Conservation (phyloP, 306 rosid genomes). For the Quercus bicolor region DNA sequence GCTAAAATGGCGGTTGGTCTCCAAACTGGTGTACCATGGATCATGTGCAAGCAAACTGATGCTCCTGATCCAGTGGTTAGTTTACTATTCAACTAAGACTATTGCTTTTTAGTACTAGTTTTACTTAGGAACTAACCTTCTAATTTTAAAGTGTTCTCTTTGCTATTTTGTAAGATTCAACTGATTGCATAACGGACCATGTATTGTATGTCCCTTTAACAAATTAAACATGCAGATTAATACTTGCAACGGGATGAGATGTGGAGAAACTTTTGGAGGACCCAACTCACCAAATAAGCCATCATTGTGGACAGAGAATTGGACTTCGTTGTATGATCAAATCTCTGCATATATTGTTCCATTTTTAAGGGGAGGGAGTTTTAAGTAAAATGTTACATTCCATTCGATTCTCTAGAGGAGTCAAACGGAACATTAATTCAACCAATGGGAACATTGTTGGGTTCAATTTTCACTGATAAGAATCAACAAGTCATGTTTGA, state of each 20-base stretch:
- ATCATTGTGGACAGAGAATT: slow-evolving; percentile 72
- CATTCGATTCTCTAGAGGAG: too few species aligned
- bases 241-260: slow-evolving; percentile 79
- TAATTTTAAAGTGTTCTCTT: too few species aligned
- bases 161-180: too few species aligned
- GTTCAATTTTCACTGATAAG: too few species aligned
- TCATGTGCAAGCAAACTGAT: slow-evolving; percentile 81
- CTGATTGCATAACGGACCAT: neutral
- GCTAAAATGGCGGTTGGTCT: slow-evolving; percentile 72
- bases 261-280: slow-evolving; percentile 68
- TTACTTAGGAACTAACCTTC: too few species aligned
- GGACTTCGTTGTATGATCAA: slow-evolving; percentile 63
- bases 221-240: slow-evolving; percentile 46
- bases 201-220: neutral
- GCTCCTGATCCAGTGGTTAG: slow-evolving; percentile 83
- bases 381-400: too few species aligned
- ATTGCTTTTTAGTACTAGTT: neutral
- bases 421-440: too few species aligned
- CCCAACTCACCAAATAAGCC: slow-evolving; percentile 79
- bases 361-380: neutral
- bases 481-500: too few species aligned
- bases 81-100: neutral
- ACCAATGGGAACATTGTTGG: too few species aligned
- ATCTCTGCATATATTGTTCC: neutral
- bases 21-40: slow-evolving; percentile 64